Percentiles rank a stretch among this genome's conserved stretches.
These are phyloP conservation scores for Lycium barbarum DNA, from an alignment of 257 asterid genomes.

Conservation along the genomic window DNA sequence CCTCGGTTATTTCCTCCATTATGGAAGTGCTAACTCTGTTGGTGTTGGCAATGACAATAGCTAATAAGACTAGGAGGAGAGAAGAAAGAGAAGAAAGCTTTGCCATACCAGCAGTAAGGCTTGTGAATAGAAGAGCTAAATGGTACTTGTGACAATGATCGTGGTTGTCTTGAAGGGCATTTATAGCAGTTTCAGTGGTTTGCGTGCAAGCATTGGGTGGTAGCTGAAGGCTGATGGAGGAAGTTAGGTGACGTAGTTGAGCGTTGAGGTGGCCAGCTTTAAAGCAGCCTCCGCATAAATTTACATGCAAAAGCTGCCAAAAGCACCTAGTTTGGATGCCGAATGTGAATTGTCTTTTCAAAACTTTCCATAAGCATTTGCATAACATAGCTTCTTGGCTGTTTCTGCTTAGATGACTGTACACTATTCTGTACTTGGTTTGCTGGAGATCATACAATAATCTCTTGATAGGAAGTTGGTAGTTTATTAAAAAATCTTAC, in stretches of 20 bases:
- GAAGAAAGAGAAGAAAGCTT: not conserved
- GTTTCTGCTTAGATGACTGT: not conserved
- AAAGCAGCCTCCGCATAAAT: not conserved
- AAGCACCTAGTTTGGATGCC: conserved; percentile 6
- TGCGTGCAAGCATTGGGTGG: not conserved
- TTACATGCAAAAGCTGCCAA: not conserved
- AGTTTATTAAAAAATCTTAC: not conserved
- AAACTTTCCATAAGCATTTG: conserved; percentile 1
- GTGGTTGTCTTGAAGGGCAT: not conserved
- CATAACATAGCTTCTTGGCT: not conserved
- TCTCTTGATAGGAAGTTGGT: not conserved
- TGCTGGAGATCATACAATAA: not conserved
- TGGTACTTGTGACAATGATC: not conserved
- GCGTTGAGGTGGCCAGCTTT: conserved; percentile 1
- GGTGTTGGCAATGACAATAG: conserved; percentile 15
- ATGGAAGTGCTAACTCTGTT: not conserved
- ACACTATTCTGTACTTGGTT: not conserved
- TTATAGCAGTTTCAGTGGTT: not conserved
- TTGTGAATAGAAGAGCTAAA: not conserved
- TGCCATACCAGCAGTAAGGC: not conserved
- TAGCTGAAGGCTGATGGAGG: not conserved
- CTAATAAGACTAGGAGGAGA: not conserved
- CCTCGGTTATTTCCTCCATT: not conserved
- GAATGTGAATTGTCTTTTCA: not conserved
- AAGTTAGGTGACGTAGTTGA: not conserved